Percentiles rank a stretch among this genome's conserved stretches.
Evolutionary conservation across 2,329 filamentous ascomycete species (phyloP).

Genomic region (Penicillium olsonii): DNA sequence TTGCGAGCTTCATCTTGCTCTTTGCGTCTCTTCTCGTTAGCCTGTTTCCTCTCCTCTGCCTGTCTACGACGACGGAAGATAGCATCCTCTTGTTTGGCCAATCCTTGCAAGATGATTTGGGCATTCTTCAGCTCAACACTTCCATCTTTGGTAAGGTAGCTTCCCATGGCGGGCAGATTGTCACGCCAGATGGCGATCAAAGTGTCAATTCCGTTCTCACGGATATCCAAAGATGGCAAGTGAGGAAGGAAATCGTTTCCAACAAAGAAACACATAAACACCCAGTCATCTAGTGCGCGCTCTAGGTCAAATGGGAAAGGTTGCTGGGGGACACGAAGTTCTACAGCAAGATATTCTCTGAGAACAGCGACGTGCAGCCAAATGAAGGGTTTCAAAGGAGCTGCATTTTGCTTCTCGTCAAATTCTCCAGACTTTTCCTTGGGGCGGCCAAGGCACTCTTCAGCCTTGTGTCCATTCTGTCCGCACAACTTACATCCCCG

Average conservation of each 20-base stretch:
- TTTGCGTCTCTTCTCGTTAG: conserved; percentile 75
- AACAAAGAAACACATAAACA: conserved; percentile 99
- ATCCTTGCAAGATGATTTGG: conserved; percentile 81
- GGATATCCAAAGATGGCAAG: conserved; percentile 93
- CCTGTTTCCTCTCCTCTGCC: conserved; percentile 78
- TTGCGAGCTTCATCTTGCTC: conserved; percentile 63
- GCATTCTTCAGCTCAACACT: conserved; percentile 83
- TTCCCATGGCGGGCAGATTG: conserved; percentile 86
- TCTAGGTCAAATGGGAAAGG: conserved; percentile 92
- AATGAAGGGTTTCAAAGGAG: conserved; percentile 85
- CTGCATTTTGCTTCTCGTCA: conserved; percentile 74
- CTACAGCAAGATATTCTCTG: conserved; percentile 87
- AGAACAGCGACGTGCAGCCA: conserved; percentile 94
- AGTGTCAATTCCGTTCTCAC: conserved; percentile 95
- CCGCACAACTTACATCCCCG: conserved; percentile 86
- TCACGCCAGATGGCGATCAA: conserved; percentile 97
- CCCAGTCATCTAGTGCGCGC: conserved; percentile 94
- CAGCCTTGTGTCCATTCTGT: conserved; percentile 86
- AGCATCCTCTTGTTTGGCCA: conserved; percentile 88
- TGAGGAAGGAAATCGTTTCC: conserved; percentile 98
- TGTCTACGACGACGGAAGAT: conserved; percentile 90
- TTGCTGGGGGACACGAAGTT: conserved; percentile 79
- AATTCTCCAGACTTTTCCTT: conserved; percentile 78
- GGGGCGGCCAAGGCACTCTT: conserved; percentile 76
- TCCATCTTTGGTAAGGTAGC: conserved; percentile 94